Conservation (phyloP, 371 early-diverging fungal species). For the Mucor piriformis region DNA sequence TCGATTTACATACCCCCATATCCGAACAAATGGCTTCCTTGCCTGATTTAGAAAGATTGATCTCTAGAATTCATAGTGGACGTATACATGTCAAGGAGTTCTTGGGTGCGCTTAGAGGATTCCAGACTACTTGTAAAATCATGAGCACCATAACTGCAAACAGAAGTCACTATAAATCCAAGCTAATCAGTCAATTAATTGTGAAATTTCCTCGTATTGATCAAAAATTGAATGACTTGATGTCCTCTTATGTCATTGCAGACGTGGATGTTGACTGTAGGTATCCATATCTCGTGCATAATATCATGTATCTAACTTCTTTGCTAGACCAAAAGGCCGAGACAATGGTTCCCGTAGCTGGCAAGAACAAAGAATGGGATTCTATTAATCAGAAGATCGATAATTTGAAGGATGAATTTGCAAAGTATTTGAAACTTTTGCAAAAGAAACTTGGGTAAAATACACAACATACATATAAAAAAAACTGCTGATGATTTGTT, state of each 20-base stretch:
- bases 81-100: conserved; percentile 83
- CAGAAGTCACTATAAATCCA: conserved; percentile 47
- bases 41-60: conserved; percentile 93
- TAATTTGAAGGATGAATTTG: conserved; percentile 67
- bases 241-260: conserved; percentile 80
- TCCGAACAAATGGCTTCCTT: conserved; percentile 44
- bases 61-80: conserved; percentile 89
- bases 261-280: conserved; percentile 65
- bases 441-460: conserved; percentile 64
- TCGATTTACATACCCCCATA: conserved; percentile 56
- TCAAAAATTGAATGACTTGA: conserved; percentile 57
- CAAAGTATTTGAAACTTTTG: conserved; percentile 63
- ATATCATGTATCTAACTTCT: too few relatives aligned
- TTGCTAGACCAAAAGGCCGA: conserved; percentile 47
- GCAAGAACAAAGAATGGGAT: conserved; percentile 82
- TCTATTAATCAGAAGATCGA: conserved; percentile 53
- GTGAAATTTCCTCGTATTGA: conserved; percentile 57
- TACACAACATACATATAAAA: too few relatives aligned
- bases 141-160: conserved; percentile 36
- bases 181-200: conserved; percentile 44
- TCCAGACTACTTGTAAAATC: conserved; percentile 50
- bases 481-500: too few relatives aligned
- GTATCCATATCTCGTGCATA: too few relatives aligned
- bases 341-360: conserved; percentile 71
- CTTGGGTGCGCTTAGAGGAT: conserved; percentile 63